A percentile compares a stretch with the other conserved stretches of the same genome.
phyloP scores from a whole-genome alignment of 208 protist species.

The Crithidia thermophila region DNA sequence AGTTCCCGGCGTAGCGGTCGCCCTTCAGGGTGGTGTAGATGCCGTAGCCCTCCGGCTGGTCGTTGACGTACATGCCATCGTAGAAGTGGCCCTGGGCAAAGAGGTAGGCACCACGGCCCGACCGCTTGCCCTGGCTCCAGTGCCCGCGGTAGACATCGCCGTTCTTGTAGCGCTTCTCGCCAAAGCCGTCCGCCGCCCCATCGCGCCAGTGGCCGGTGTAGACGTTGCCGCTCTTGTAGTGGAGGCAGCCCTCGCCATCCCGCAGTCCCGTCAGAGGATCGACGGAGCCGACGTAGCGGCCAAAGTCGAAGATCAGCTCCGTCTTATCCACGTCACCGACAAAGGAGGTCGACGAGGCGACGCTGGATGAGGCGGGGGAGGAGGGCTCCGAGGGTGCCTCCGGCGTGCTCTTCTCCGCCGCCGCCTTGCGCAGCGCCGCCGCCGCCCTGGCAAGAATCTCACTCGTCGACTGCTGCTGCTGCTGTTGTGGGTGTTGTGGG shows the following conservation, averaged over 20 bases:
- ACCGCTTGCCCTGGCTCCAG: slow-evolving; percentile 64
- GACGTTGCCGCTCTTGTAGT: slow-evolving; percentile 76
- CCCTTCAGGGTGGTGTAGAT: slow-evolving; percentile 58
- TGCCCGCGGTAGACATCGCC: slow-evolving; percentile 77
- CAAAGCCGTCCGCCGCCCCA: slow-evolving; percentile 62
- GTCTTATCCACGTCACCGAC: slow-evolving; percentile 13
- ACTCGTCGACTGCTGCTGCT: slow-evolving; percentile 18
- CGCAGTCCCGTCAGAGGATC: slow-evolving; percentile 52
- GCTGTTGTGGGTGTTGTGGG: not conserved
- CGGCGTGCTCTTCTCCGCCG: not conserved
- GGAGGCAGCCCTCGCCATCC: slow-evolving; percentile 60
- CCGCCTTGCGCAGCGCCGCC: not conserved
- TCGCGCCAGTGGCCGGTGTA: slow-evolving; percentile 80
- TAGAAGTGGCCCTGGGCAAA: slow-evolving; percentile 69
- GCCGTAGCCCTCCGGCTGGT: slow-evolving; percentile 68
- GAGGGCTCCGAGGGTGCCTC: slow-evolving; percentile 10
- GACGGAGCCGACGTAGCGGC: slow-evolving; percentile 61
- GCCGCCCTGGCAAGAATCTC: too few species aligned
- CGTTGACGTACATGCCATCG: slow-evolving; percentile 75
- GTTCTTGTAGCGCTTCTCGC: slow-evolving; percentile 75
- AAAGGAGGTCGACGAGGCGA: slow-evolving; percentile 23
- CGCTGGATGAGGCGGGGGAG: slow-evolving; percentile 16
- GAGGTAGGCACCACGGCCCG: slow-evolving; percentile 62
- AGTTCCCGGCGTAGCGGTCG: slow-evolving; percentile 69
- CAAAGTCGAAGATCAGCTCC: slow-evolving; percentile 64